Percentiles rank a stretch among this genome's conserved stretches.
phyloP scores from a whole-genome alignment of 129 eudicot species.

The Erigeron canadensis region DNA sequence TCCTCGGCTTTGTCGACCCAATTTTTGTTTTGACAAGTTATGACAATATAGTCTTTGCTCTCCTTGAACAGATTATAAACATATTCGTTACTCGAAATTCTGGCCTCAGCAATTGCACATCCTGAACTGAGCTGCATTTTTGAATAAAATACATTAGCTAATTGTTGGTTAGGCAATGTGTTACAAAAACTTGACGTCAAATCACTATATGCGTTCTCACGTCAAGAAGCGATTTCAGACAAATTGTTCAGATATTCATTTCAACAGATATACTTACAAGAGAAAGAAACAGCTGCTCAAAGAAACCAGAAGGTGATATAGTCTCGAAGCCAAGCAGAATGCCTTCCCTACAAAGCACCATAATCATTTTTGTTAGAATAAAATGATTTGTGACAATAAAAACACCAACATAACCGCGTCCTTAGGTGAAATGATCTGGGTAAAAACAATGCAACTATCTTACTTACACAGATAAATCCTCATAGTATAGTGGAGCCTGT shows the following conservation, averaged over 20 bases:
- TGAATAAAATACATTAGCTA: not conserved
- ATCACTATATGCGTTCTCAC: not conserved
- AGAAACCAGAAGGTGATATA: conserved; percentile 72
- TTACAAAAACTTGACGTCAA: not conserved
- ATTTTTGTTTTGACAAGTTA: conserved; percentile 55
- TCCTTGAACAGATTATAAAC: conserved; percentile 67
- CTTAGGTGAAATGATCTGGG: not conserved
- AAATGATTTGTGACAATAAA: too few relatives aligned
- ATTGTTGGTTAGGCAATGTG: not conserved
- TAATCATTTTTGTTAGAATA: not conserved
- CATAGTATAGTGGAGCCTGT: conserved; percentile 89
- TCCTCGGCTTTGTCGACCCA: conserved; percentile 81
- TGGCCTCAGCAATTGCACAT: conserved; percentile 71
- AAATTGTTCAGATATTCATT: not conserved
- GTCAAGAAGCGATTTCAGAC: too few relatives aligned
- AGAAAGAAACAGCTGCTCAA: conserved; percentile 79
- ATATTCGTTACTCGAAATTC: conserved; percentile 48
- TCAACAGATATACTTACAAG: conserved; percentile 54
- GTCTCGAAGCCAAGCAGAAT: conserved; percentile 62
- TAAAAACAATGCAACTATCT: not conserved
- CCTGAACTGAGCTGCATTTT: conserved; percentile 74
- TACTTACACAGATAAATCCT: conserved; percentile 95
- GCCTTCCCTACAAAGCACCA: conserved; percentile 67
- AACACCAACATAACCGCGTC: too few relatives aligned
- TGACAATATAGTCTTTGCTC: conserved; percentile 71